Conservation (phyloP, 257 asterid species). For the Datura wrightii region DNA sequence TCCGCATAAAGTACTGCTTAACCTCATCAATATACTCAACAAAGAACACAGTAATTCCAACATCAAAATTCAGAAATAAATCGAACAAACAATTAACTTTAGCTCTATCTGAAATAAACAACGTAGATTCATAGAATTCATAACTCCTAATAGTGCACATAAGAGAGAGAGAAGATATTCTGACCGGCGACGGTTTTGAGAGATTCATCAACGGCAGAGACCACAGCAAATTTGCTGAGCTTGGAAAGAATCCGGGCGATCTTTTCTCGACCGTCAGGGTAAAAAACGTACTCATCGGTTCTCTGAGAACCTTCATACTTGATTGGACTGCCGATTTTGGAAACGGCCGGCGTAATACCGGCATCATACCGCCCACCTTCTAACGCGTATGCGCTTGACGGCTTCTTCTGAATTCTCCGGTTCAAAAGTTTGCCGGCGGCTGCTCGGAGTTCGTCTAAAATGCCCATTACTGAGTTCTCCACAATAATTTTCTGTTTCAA, state of each 20-base stretch:
- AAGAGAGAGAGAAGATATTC: neutral
- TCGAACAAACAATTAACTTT: neutral
- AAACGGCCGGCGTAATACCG: slow-evolving; percentile 23
- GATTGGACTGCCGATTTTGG: slow-evolving; percentile 19
- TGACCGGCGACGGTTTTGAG: slow-evolving; percentile 51
- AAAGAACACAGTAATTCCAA: neutral
- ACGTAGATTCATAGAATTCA: neutral
- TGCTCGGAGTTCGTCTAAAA: slow-evolving; percentile 36
- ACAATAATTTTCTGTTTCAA: neutral
- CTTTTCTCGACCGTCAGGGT: slow-evolving; percentile 43
- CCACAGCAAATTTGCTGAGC: slow-evolving; percentile 60
- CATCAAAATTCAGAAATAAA: neutral
- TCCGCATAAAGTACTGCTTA: neutral
- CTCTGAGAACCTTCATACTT: slow-evolving; percentile 26
- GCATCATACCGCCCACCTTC: neutral
- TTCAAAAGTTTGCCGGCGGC: slow-evolving; percentile 31
- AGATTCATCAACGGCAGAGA: slow-evolving; percentile 57
- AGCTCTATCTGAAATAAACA: slow-evolving; percentile 1
- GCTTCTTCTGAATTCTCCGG: slow-evolving; percentile 28
- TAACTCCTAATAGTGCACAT: neutral
- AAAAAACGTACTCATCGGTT: slow-evolving; percentile 39
- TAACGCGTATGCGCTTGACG: neutral
- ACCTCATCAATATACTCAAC: slow-evolving; percentile 11
- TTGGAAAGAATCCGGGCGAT: slow-evolving; percentile 26
- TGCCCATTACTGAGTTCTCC: neutral